These are phyloP conservation scores for Ogataea angusta DNA, from an alignment of 805 yeast genomes.

Conservation along the genomic window DNA sequence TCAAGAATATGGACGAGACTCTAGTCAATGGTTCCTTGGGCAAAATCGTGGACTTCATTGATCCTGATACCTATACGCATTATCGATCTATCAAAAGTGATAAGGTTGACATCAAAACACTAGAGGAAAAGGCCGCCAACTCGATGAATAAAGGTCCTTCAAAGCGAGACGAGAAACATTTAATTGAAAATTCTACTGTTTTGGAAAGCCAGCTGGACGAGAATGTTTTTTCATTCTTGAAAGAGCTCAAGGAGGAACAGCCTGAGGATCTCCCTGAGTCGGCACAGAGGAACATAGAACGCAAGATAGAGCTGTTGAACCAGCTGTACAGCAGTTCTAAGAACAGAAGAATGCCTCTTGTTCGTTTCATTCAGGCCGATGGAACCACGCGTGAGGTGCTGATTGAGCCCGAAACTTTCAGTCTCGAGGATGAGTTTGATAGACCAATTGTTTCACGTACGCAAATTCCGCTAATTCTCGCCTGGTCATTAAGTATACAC, in stretches of 20 bases:
- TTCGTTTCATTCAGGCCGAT: conserved; percentile 69
- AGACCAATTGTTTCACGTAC: conserved; percentile 64
- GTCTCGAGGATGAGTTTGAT: conserved; percentile 69
- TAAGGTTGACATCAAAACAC: conserved; percentile 11
- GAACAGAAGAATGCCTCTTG: conserved; percentile 63
- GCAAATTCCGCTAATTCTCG: conserved; percentile 85
- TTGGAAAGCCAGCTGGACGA: conserved; percentile 37
- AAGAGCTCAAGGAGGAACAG: conserved; percentile 15
- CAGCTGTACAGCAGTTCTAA: conserved; percentile 43
- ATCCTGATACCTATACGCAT: conserved; percentile 46
- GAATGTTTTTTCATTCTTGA: conserved; percentile 47
- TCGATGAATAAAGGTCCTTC: conserved; percentile 14
- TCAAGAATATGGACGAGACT: conserved; percentile 68
- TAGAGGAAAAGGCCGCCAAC: conserved; percentile 23
- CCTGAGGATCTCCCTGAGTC: conserved; percentile 22
- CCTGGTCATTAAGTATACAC: conserved; percentile 96
- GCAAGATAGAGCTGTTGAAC: conserved; percentile 46
- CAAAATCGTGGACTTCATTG: conserved; percentile 47
- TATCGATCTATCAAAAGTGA: conserved; percentile 27
- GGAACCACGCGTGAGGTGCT: conserved; percentile 71
- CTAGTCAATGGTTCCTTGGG: conserved; percentile 80
- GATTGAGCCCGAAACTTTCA: conserved; percentile 81
- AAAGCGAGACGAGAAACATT: conserved; percentile 12
- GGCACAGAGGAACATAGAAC: conserved; percentile 31
- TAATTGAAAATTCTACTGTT: conserved; percentile 19